Evolutionary conservation across 305 asterid genomes (phyloP).

Genomic region (Plantago rigida): DNA sequence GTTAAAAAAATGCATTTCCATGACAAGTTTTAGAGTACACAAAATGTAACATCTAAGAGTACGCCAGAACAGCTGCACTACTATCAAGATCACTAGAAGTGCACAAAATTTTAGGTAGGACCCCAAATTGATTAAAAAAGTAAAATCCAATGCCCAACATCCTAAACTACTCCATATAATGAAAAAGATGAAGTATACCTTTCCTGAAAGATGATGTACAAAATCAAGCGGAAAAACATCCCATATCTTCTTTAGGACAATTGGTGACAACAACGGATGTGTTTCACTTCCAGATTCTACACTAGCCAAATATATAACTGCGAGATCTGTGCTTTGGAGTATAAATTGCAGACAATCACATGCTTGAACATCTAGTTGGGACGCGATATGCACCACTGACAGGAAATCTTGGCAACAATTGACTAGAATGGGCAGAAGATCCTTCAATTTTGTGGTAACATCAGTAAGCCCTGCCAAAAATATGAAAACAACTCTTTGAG

Average conservation of each 20-base stretch:
- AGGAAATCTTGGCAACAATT: slow-evolving; percentile 59
- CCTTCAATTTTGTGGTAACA: slow-evolving; percentile 45
- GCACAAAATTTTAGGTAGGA: not conserved
- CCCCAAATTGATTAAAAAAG: not conserved
- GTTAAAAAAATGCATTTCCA: too few species aligned
- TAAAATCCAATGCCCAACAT: slow-evolving; percentile 2
- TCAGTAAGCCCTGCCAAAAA: slow-evolving; percentile 52
- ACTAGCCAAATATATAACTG: slow-evolving; percentile 41
- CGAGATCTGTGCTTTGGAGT: slow-evolving; percentile 67
- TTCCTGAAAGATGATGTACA: too few species aligned
- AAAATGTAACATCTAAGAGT: too few species aligned
- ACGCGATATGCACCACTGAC: slow-evolving; percentile 38
- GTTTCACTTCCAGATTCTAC: slow-evolving; percentile 33
- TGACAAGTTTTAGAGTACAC: too few species aligned
- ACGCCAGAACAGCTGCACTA: too few species aligned
- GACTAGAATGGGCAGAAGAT: slow-evolving; percentile 63
- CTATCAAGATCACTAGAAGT: too few species aligned
- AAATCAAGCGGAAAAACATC: slow-evolving; percentile 60
- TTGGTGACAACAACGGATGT: slow-evolving; percentile 38
- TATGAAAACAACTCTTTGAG: slow-evolving; percentile 14
- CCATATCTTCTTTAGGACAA: slow-evolving; percentile 63
- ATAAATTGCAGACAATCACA: slow-evolving; percentile 67
- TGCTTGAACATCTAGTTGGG: slow-evolving; percentile 52
- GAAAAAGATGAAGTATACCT: slow-evolving; percentile 36
- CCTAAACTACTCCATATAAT: slow-evolving; percentile 12